A percentile compares a stretch with the other conserved stretches of the same genome.
These are phyloP conservation scores for Discostella pseudostelligera DNA, from an alignment of 108 stramenopile species.

Conservation along the genomic window DNA sequence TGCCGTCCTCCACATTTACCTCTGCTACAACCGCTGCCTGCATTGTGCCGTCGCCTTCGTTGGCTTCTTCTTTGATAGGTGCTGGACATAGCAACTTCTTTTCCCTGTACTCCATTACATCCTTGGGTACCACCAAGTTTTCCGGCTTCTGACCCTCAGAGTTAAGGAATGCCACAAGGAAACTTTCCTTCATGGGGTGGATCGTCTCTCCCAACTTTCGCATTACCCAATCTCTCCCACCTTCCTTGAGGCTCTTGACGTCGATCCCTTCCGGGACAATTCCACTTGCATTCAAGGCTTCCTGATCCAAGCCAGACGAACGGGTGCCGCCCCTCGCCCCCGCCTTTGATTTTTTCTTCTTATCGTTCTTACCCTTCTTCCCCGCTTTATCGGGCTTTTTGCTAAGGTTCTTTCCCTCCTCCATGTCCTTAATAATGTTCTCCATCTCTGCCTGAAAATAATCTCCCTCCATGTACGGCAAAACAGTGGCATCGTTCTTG, in stretches of 20 bases:
- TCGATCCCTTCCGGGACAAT: conserved; percentile 68
- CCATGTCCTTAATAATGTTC: conserved; percentile 95
- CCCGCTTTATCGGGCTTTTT: conserved; percentile 45
- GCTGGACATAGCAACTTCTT: conserved; percentile 21
- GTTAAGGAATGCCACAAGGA: conserved; percentile 92
- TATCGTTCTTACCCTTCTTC: conserved; percentile 78
- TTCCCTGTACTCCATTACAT: conserved; percentile 71
- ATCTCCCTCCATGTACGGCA: conserved; percentile 99
- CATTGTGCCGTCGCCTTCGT: not conserved
- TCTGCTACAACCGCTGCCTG: not conserved
- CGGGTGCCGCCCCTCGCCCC: conserved; percentile 80
- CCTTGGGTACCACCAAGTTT: conserved; percentile 78
- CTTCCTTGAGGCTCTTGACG: conserved; percentile 79
- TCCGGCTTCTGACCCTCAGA: conserved; percentile 79
- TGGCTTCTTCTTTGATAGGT: conserved; percentile 24
- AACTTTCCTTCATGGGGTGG: conserved; percentile 96
- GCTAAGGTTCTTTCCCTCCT: conserved; percentile 71
- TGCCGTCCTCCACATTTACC: not conserved
- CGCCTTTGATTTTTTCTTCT: conserved; percentile 69
- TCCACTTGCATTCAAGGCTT: conserved; percentile 80
- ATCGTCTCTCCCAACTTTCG: conserved; percentile 91
- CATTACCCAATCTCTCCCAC: conserved; percentile 91
- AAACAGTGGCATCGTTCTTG: conserved; percentile 77
- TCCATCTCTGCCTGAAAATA: conserved; percentile 98
- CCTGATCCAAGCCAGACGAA: conserved; percentile 84